phyloP scores from a whole-genome alignment of 176 grass and related monocot genomes.

The Paspalum notatum region DNA sequence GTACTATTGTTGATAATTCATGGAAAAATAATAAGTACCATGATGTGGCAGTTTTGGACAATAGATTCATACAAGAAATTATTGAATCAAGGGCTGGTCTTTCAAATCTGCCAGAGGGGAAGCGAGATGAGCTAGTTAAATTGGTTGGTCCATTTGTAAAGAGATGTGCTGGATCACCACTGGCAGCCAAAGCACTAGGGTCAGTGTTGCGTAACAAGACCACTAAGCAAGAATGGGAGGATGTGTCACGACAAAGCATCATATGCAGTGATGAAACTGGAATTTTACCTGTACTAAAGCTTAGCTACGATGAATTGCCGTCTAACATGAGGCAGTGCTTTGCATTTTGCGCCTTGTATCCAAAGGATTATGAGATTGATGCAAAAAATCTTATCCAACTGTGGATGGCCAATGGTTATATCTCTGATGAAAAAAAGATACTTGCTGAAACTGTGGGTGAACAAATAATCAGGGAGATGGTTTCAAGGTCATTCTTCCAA shows the following conservation, averaged over 20 bases:
- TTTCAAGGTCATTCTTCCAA: not conserved
- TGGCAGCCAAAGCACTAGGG: not conserved
- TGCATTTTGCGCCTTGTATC: not conserved
- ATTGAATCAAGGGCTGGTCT: no score
- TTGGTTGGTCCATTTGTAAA: not conserved
- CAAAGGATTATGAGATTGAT: not conserved
- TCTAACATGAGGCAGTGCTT: not conserved
- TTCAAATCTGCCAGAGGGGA: no score
- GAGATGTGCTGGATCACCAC: not conserved
- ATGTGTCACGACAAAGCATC: not conserved
- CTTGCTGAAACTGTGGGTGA: not conserved
- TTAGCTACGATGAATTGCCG: slow-evolving; percentile 29
- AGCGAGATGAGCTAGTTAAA: not conserved
- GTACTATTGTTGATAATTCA: no score
- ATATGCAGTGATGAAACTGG: not conserved
- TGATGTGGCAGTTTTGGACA: no score
- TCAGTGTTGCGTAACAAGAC: not conserved
- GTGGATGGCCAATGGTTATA: not conserved
- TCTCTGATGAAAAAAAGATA: not conserved
- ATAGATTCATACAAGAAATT: no score
- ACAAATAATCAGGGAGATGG: not conserved
- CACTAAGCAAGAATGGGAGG: slow-evolving; percentile 27
- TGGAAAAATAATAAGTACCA: no score
- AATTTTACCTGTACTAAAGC: slow-evolving; percentile 1
- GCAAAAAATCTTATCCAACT: not conserved